Evolutionary conservation across 2,329 filamentous ascomycete genomes (phyloP).

Genomic region (Trichoderma oligosporum): DNA sequence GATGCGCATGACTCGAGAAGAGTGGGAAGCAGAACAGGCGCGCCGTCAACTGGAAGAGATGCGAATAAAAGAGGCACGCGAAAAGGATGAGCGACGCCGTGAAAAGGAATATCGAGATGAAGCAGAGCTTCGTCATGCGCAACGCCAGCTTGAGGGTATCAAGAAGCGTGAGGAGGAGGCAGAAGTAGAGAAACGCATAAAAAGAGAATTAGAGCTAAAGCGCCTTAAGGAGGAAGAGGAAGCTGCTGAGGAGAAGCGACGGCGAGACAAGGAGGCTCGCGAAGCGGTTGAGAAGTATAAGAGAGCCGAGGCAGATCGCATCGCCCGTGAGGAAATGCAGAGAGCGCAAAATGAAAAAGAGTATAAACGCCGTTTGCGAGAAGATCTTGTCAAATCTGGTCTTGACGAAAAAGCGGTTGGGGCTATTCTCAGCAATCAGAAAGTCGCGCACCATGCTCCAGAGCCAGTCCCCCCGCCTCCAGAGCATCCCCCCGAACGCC

Average conservation of each 20-base stretch:
- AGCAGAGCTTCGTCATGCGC: constrained; percentile 48
- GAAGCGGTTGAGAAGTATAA: constrained; percentile 48
- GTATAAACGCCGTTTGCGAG: constrained; percentile 53
- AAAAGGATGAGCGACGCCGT: constrained; percentile 34
- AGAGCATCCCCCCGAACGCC: constrained; percentile 32
- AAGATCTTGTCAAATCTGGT: constrained; percentile 56
- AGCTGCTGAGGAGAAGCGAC: constrained; percentile 29
- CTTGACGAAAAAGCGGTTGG: constrained; percentile 56
- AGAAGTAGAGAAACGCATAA: constrained; percentile 50
- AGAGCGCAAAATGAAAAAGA: constrained; percentile 50
- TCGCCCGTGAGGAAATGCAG: constrained; percentile 45
- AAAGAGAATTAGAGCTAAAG: constrained; percentile 49
- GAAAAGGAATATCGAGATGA: constrained; percentile 44
- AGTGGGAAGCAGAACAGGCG: constrained; percentile 39
- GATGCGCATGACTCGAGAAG: constrained; percentile 41
- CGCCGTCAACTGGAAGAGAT: constrained; percentile 45
- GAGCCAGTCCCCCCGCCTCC: constrained; percentile 21
- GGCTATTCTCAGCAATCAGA: constrained; percentile 57
- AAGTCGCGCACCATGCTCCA: constrained; percentile 30
- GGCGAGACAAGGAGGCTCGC: constrained; percentile 7
- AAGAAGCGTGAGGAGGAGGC: constrained; percentile 44
- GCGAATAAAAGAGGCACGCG: constrained; percentile 40
- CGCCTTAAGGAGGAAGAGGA: constrained; percentile 42
- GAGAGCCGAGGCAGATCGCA: constrained; percentile 46
- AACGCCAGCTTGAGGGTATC: constrained; percentile 47